These are phyloP conservation scores for Aristolochia fimbriata DNA, from an alignment of 164 flowering plant species.

Conservation along the genomic window DNA sequence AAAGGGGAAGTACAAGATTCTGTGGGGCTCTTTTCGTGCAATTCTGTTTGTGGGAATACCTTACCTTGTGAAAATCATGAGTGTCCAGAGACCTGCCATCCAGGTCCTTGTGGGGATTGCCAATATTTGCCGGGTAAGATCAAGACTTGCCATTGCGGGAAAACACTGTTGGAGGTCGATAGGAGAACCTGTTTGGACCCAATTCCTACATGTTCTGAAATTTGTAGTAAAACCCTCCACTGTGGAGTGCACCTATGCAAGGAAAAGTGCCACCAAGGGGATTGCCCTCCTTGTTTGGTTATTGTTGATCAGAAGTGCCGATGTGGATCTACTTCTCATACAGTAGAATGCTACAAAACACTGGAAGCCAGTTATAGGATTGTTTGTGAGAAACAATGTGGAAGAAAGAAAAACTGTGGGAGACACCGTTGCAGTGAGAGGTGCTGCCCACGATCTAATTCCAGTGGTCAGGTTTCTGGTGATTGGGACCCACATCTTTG, in stretches of 20 bases:
- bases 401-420: slow-evolving; percentile 87
- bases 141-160: slow-evolving; percentile 78
- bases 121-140: slow-evolving; percentile 49
- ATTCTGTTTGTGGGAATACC: slow-evolving; percentile 48
- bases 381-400: slow-evolving; percentile 75
- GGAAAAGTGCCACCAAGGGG: slow-evolving; percentile 65
- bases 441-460: slow-evolving; percentile 68
- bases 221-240: slow-evolving; percentile 56
- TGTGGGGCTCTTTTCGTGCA: slow-evolving; percentile 75
- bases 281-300: slow-evolving; percentile 58
- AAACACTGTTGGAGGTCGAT: slow-evolving; percentile 40
- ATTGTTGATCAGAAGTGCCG: slow-evolving; percentile 72
- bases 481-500: slow-evolving; percentile 90
- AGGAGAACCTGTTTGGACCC: slow-evolving; percentile 80
- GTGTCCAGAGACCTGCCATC: slow-evolving; percentile 69
- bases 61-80: slow-evolving; percentile 73
- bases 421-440: slow-evolving; percentile 94
- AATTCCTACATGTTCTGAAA: slow-evolving; percentile 57
- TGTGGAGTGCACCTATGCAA: slow-evolving; percentile 64
- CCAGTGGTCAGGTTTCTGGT: slow-evolving; percentile 19
- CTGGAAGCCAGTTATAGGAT: slow-evolving; percentile 28
- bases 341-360: slow-evolving; percentile 64
- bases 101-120: slow-evolving; percentile 87
- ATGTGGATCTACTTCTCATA: slow-evolving; percentile 68
- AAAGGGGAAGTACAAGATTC: slow-evolving; percentile 57